Percentiles rank a stretch among this genome's conserved stretches.
phyloP scores from a whole-genome alignment of 2,329 filamentous ascomycete genomes.

The Penicillium psychrosexuale region DNA sequence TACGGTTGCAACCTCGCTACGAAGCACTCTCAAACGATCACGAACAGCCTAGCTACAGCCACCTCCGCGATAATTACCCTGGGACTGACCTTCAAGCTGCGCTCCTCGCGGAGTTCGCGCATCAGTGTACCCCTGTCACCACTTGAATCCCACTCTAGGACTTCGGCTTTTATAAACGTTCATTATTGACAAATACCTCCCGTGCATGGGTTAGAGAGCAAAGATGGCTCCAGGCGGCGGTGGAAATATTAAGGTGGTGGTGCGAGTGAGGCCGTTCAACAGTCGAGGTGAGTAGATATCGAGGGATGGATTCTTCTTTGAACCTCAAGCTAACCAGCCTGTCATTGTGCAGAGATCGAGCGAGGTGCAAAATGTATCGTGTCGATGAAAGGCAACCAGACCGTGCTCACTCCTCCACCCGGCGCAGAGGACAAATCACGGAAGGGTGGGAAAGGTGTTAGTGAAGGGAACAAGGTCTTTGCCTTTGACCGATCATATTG shows the following conservation, averaged over 20 bases:
- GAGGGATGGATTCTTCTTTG: neutral
- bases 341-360: slow-evolving; percentile 66
- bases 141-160: slow-evolving; percentile 17
- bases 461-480: slow-evolving; percentile 75
- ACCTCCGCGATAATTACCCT: slow-evolving; percentile 1
- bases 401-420: slow-evolving; percentile 72
- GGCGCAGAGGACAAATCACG: slow-evolving; percentile 54
- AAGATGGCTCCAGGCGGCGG: slow-evolving; percentile 69
- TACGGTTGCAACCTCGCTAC: slow-evolving; percentile 16
- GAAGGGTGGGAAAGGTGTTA: slow-evolving; percentile 60
- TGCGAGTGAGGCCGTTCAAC: slow-evolving; percentile 94
- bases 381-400: slow-evolving; percentile 92
- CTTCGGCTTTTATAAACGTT: slow-evolving; percentile 13
- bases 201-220: slow-evolving; percentile 38
- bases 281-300: slow-evolving; percentile 65
- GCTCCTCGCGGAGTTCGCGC: slow-evolving; percentile 35
- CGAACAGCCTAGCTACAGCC: neutral
- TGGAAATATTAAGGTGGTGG: slow-evolving; percentile 99
- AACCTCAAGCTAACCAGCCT: slow-evolving; percentile 8
- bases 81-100: slow-evolving; percentile 24
- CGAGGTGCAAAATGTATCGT: slow-evolving; percentile 94
- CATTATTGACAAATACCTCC: slow-evolving; percentile 13
- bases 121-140: slow-evolving; percentile 25
- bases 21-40: slow-evolving; percentile 10
- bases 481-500: slow-evolving; percentile 97